These are phyloP conservation scores for Auricularia sp. DNA, from an alignment of 768 basidiomycete species.

Conservation along the genomic window DNA sequence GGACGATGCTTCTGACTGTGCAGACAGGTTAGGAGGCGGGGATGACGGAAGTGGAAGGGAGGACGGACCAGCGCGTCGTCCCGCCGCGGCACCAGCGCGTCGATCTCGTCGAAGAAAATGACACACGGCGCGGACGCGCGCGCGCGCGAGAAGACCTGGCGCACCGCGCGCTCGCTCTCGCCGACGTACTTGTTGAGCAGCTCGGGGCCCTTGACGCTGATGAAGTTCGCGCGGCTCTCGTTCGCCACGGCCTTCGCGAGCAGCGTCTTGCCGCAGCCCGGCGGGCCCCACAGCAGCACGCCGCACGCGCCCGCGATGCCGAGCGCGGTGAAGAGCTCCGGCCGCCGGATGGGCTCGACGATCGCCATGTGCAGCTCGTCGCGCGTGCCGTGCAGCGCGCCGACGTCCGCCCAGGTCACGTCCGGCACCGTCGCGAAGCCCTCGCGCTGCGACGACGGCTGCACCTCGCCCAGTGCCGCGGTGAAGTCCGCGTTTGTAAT, in stretches of 20 bases:
- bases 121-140: constrained; percentile 90
- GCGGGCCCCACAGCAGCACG: constrained; percentile 96
- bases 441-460: constrained; percentile 94
- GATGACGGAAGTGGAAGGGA: background rate
- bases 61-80: constrained; percentile 74
- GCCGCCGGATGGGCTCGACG: constrained; percentile 85
- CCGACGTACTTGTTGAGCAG: constrained; percentile 98
- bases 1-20: constrained; percentile 82
- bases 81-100: constrained; percentile 81
- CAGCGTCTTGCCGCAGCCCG: constrained; percentile 95
- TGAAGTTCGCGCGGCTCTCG: constrained; percentile 91
- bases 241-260: constrained; percentile 98
- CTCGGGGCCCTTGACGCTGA: constrained; percentile 96
- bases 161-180: constrained; percentile 89
- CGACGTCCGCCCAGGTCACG: constrained; percentile 90
- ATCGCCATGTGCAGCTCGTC: constrained; percentile 97
- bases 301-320: constrained; percentile 90
- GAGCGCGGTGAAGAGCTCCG: constrained; percentile 78
- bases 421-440: constrained; percentile 96
- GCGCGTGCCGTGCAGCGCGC: constrained; percentile 75
- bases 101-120: constrained; percentile 92
- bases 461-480: constrained; percentile 74
- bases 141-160: constrained; percentile 90
- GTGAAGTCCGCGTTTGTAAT: constrained; percentile 77
- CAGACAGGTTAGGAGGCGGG: background rate